A percentile compares a stretch with the other conserved stretches of the same genome.
Conservation (phyloP, 1,139 yeast species). For the Candida buenavistaensis region DNA sequence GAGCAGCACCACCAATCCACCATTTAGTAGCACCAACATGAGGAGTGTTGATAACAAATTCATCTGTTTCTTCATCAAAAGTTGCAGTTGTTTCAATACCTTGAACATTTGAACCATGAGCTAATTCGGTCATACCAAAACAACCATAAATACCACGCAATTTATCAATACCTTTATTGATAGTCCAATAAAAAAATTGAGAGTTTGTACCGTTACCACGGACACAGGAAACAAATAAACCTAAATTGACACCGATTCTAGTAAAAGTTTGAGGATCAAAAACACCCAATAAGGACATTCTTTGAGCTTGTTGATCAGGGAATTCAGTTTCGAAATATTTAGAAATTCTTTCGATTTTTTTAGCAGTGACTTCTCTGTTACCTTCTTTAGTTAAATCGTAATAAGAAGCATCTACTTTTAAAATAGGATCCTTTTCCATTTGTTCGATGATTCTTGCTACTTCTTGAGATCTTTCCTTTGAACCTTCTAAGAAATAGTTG, state of each 20-base stretch:
- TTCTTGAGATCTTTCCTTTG: conserved; percentile 31
- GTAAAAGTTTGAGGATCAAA: conserved; percentile 50
- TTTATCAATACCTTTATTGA: conserved; percentile 64
- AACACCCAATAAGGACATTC: conserved; percentile 38
- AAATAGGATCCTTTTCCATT: conserved; percentile 49
- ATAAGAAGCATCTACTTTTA: conserved; percentile 32
- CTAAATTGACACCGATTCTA: conserved; percentile 49
- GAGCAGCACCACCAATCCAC: conserved; percentile 99
- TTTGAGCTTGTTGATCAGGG: conserved; percentile 30
- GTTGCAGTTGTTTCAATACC: conserved; percentile 87
- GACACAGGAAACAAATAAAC: conserved; percentile 45
- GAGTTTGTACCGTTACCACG: conserved; percentile 51
- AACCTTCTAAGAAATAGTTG: conserved; percentile 48
- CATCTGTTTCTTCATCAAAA: conserved; percentile 61
- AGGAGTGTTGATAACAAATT: conserved; percentile 78
- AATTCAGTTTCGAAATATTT: conserved; percentile 44
- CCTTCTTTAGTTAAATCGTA: conserved; percentile 40
- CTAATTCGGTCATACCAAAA: conserved; percentile 90
- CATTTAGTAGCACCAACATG: conserved; percentile 88
- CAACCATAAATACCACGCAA: conserved; percentile 78
- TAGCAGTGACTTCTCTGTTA: conserved; percentile 43
- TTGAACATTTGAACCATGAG: conserved; percentile 91
- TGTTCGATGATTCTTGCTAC: conserved; percentile 37
- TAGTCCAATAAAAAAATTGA: conserved; percentile 70
- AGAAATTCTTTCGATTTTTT: conserved; percentile 40